Evolutionary conservation across 306 rosid species (phyloP), one percentile per base, ranked within the genome.

Genomic region (Betula pendula): DNA sequence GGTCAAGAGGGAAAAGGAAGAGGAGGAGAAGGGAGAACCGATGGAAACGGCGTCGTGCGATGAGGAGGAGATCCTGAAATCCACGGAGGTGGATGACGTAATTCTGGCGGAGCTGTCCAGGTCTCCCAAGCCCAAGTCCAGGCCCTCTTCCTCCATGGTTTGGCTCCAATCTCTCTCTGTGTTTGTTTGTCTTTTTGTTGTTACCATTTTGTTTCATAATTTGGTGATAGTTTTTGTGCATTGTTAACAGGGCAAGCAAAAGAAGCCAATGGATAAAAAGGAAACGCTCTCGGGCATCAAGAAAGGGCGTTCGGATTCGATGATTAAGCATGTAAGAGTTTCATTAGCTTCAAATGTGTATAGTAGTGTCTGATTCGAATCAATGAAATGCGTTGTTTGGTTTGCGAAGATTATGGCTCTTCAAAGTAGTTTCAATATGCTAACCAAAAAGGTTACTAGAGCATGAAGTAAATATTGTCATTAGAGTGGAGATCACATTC

Each of bases 271-370:
- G 72, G 90, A 87, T 62, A 83, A 77, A 52, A 88, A 79, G 76
- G 79, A 59, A 47, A 86, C 74, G 82, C 35, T 67, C 77, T 74
- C 80, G 63, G 84, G 50, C 73, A 79, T 56, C 33, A 79, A 50
- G 79, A 84, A 55, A 72, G 86, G 79, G 72, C 80, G 76, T 74
- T 56, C 80, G 14, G 78, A 75, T 79, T 72, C 77, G 55, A 76
- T 58, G 74, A 62, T 75, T 17, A 87, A 80, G 62, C 90, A 83
- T 55, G 98, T 91, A 84, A 78, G 88, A 51, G 59, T 52, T 52
- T 52, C 24, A 52, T 52, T 52, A 19, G 59, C 12, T 20, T 52
- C 10, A 6, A 45, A 45, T 45, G 49, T 45, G 15, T 45, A 1
- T 45, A 45, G 49, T 45, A 11, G 49, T 1, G 42, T 5, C 42